phyloP scores from a whole-genome alignment of 192 early-diverging fungal genomes.

The Umbelopsis ramanniana region DNA sequence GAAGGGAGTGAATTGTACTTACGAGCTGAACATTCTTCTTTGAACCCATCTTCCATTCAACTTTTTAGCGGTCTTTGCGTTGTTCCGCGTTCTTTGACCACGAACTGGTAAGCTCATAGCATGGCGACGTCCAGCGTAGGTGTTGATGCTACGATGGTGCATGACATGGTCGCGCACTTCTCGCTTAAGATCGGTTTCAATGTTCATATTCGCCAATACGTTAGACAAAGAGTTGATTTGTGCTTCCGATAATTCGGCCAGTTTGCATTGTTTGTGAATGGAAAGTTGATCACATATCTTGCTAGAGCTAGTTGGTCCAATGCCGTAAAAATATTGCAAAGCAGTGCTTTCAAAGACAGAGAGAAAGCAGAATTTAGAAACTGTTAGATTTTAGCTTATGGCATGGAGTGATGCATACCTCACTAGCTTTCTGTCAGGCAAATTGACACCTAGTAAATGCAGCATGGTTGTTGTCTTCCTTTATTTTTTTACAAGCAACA shows the following conservation, averaged over 20 bases:
- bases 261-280: slow-evolving; percentile 84
- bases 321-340: slow-evolving; percentile 88
- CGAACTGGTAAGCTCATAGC: slow-evolving; percentile 87
- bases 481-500: neutral
- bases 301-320: slow-evolving; percentile 76
- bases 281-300: slow-evolving; percentile 80
- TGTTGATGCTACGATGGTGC: slow-evolving; percentile 73
- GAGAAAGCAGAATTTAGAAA: neutral
- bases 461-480: slow-evolving; percentile 58
- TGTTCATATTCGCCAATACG: slow-evolving; percentile 86
- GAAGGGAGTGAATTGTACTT: slow-evolving; percentile 2
- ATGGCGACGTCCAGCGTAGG: slow-evolving; percentile 84
- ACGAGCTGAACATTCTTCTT: slow-evolving; percentile 41
- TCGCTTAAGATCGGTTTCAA: slow-evolving; percentile 80
- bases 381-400: neutral
- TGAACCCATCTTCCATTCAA: slow-evolving; percentile 72
- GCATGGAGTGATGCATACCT: slow-evolving; percentile 31
- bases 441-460: slow-evolving; percentile 92
- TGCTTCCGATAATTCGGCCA: slow-evolving; percentile 85
- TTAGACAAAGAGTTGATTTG: slow-evolving; percentile 87
- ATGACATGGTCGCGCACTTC: slow-evolving; percentile 71
- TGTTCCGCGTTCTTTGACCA: slow-evolving; percentile 87
- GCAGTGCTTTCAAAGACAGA: slow-evolving; percentile 69
- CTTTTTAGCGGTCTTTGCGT: slow-evolving; percentile 85
- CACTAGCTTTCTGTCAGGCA: slow-evolving; percentile 89